phyloP scores from a whole-genome alignment of 2,329 filamentous ascomycete species.

The Coniosporium tulheliwenetii region DNA sequence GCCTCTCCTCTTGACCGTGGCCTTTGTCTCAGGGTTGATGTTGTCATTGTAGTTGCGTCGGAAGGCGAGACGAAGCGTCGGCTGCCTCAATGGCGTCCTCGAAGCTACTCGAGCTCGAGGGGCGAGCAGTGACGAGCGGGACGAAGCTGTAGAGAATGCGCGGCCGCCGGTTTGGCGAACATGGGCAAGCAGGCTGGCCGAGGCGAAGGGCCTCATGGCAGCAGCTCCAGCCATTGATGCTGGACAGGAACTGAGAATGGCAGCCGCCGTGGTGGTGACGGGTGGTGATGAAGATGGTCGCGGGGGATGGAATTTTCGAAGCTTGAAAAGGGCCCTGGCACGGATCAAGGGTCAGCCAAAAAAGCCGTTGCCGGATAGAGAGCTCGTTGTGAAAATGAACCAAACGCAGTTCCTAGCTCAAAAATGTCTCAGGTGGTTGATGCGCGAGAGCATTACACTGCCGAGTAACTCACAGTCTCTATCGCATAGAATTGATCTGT shows the following conservation, averaged over 20 bases:
- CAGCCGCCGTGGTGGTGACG: too few species aligned
- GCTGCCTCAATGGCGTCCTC: not conserved
- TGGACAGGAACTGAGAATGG: not conserved
- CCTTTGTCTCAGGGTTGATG: conserved; percentile 11
- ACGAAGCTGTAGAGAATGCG: conserved; percentile 1
- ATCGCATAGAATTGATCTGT: too few species aligned
- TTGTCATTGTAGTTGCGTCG: conserved; percentile 16
- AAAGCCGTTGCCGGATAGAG: too few species aligned
- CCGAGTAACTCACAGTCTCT: too few species aligned
- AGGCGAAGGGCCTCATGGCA: not conserved
- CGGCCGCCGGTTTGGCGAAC: not conserved
- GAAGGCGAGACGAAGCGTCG: conserved; percentile 8
- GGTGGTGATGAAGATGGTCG: too few species aligned
- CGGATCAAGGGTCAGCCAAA: too few species aligned
- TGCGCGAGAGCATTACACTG: too few species aligned
- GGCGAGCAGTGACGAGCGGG: not conserved
- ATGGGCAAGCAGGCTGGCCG: not conserved
- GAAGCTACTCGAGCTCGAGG: not conserved
- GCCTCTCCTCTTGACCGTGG: conserved; percentile 29
- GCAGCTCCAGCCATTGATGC: not conserved
- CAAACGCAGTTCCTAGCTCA: too few species aligned
- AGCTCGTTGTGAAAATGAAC: too few species aligned
- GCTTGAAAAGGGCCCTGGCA: too few species aligned
- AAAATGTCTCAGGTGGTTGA: too few species aligned
- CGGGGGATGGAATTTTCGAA: too few species aligned